Evolutionary conservation across 805 yeast species (phyloP), one percentile per base, ranked within the genome.

Genomic region (Zygosaccharomyces bisporus): DNA sequence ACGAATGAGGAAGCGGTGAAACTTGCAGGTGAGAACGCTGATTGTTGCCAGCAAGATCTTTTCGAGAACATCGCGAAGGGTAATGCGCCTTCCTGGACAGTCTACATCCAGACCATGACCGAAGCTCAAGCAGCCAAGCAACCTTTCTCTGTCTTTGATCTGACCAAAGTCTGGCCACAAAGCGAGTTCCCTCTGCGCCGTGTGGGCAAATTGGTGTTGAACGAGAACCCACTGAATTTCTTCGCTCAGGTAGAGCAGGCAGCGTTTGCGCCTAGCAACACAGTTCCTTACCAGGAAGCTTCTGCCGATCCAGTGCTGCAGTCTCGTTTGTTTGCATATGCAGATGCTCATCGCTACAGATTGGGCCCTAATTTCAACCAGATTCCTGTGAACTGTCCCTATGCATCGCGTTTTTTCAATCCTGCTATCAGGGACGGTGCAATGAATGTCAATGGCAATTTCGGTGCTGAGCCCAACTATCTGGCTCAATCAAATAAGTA

Each of bases 101-200:
- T 78, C 50, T 86, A 83, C 68, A 69, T 88, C 43, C 96, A 88
- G 72, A 77, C 86, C 35, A 88, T 88, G 95, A 84, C 95, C 27
- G 77, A 78, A 49, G 86, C 80, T 56, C 81, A 88, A 68, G 88
- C 95, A 48, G 76, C 82, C 66, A 68, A 79, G 49, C 77, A 77
- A 39, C 83, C 83, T 61, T 87, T 84, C 69, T 83, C 91, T 4
- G 90, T 89, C 35, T 87, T 86, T 63, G 96, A 88, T 68, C 74
- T 88, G 66, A 88, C 96, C 52, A 89, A 89, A 72, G 84, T 86
- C 44, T 88, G 96, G 96, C 88, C 96, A 27, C 95, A 88, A 63
- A 71, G 70, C 56, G 82, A 87, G 45, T 88, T 80, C 75, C 96
- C 96, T 60, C 68, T 88, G 70, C 79, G 95, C 67, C 80, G 81